Evolutionary conservation across 129 eudicot genomes (phyloP).

Genomic region (Saposhnikovia divaricata): DNA sequence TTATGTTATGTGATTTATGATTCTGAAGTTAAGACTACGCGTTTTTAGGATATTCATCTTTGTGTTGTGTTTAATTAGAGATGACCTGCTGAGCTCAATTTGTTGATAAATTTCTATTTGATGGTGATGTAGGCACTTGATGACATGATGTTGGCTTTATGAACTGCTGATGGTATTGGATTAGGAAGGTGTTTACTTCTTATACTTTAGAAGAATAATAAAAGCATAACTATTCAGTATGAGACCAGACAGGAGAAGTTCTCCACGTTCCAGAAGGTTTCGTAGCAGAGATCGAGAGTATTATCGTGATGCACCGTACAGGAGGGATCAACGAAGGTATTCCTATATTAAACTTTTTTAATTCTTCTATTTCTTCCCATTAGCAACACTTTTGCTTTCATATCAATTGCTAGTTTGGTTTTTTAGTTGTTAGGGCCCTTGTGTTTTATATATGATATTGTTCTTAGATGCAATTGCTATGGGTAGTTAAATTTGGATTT

Average conservation of each 20-base stretch:
- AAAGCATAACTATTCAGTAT: constrained; percentile 3
- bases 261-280: constrained; percentile 34
- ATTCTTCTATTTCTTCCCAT: neutral
- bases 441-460: neutral
- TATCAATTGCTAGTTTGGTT: neutral
- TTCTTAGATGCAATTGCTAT: neutral
- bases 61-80: neutral
- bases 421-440: neutral
- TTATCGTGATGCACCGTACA: constrained; percentile 63
- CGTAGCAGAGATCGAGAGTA: constrained; percentile 47
- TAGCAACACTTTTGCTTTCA: neutral
- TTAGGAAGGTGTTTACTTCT: neutral
- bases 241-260: constrained; percentile 55
- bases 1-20: neutral
- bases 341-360: constrained; percentile 19
- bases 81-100: neutral
- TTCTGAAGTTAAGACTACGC: neutral
- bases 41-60: neutral
- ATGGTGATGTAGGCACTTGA: neutral
- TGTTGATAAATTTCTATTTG: neutral
- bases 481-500: neutral
- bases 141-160: neutral
- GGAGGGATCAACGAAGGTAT: constrained; percentile 42
- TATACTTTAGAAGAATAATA: neutral
- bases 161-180: neutral